Base-by-base conservation (phyloP, 352 stramenopile species). In the Chrysophaeum taylorii region DNA sequence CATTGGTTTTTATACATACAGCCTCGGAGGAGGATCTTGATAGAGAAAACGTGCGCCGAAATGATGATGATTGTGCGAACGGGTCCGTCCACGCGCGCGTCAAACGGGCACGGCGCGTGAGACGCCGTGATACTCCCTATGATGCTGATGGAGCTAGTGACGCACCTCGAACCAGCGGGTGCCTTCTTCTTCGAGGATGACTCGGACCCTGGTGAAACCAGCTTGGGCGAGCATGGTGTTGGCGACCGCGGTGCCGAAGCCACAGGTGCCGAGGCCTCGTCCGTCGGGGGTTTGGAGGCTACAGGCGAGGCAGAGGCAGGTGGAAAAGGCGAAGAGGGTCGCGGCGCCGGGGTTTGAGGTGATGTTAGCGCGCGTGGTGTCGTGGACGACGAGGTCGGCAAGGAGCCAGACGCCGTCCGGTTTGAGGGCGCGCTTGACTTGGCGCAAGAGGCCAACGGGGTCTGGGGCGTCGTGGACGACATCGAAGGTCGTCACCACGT, bases 401-500 rank as follows among this genome's bases (percentile, higher is more conserved):
- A 71, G 31, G 23, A 71, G 12, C 67, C 67, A 71, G 15, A 71
- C 45, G 23, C 67, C 67, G 35, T 60, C 50, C 1, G 67, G 50
- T 45, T 71, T 71, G 14, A 71, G 42, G 15, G 67, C 67, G 0
- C 0, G 21, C 21, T 64, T 62, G 0, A 71, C 67, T 66, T 71
- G 67, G 1, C 31, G 18, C 43, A 71, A 68, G 14, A 71, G 50
- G 18, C 54, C 67, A 0, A 60, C 67, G 25, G 67, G 67, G 60
- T 71, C 36, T 7, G 67, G 43, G 31, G 67, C 43, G 41, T 71
- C 67, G 33, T 71, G 67, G 21, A 71, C 25, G 35, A 71, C 67
- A 71, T 71, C 67, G 31, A 66, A 66, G 0, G 67, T 71, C 0
- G 67, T 71, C 12, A 71, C 43, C 23, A 71, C 48, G 41, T 71